Evolutionary conservation across 352 stramenopile genomes (phyloP).

Genomic region (Phytophthora melonis): DNA sequence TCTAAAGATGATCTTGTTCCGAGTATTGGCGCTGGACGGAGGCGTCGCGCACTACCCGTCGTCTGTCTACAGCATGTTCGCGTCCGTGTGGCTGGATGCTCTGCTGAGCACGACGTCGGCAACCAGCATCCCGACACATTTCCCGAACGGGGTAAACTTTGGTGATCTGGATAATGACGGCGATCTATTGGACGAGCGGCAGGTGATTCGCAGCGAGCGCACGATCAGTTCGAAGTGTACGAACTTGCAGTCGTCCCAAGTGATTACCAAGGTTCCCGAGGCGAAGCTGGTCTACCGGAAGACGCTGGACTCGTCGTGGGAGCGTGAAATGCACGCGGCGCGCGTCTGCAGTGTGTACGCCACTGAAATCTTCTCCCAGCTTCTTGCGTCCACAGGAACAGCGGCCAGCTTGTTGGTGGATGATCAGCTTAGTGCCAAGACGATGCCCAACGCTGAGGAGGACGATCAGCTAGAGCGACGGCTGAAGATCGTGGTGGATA

Average conservation of each 20-base stretch:
- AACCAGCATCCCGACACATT: slow-evolving; percentile 82
- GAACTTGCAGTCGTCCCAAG: slow-evolving; percentile 78
- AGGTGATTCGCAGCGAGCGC: slow-evolving; percentile 73
- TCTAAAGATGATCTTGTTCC: slow-evolving; percentile 61
- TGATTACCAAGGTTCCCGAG: slow-evolving; percentile 71
- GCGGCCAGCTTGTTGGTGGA: slow-evolving; percentile 22
- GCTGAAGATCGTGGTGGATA: slow-evolving; percentile 66
- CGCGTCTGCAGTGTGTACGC: slow-evolving; percentile 65
- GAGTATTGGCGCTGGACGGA: slow-evolving; percentile 60
- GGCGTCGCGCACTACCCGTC: slow-evolving; percentile 73
- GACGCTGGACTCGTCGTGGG: slow-evolving; percentile 74
- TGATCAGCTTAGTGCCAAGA: slow-evolving; percentile 4
- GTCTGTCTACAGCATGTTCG: slow-evolving; percentile 76
- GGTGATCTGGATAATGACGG: slow-evolving; percentile 13
- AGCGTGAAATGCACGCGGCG: slow-evolving; percentile 72
- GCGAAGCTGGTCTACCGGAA: slow-evolving; percentile 73
- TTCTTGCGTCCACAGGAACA: slow-evolving; percentile 42
- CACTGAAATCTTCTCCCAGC: slow-evolving; percentile 59
- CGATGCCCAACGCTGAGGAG: slow-evolving; percentile 21
- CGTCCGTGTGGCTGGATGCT: slow-evolving; percentile 72
- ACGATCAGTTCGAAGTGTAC: slow-evolving; percentile 88
- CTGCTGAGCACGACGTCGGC: slow-evolving; percentile 66
- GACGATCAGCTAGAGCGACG: slow-evolving; percentile 57
- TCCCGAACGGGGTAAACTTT: slow-evolving; percentile 56
- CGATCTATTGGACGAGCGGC: slow-evolving; percentile 38